Evolutionary conservation across 495 filamentous ascomycete species (phyloP), one percentile per base, ranked within the genome.

Genomic region (Venustampulla echinocandica): DNA sequence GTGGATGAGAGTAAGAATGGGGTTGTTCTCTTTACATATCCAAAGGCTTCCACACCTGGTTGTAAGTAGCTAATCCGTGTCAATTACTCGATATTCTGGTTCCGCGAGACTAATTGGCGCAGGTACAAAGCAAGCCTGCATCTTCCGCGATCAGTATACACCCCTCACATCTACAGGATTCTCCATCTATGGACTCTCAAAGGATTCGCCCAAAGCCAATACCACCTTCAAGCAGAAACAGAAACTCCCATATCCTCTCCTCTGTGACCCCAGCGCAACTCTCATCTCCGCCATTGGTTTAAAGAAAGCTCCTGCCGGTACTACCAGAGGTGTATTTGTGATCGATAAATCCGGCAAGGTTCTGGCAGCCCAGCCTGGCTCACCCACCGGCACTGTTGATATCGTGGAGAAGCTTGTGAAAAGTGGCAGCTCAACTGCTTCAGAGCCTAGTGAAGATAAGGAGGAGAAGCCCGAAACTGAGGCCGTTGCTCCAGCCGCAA

Each of bases 1-100:
- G 77, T 96, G 13, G 83, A 86, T 33, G 74, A 81, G 52, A 90
- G 88, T 70, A 81, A 87, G 66, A 71, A 73, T 40, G 90, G 92
- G 17, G 84, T 97, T 18, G 85, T 94, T 13, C 63, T 98, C 23
- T 97, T 98, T 63, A 95, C 88, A 25, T 98, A 96, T 61, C 92
- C 92, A 23, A 94, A 84, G 70, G 92, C 92, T 48, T 90, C 84
- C 10, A 98, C 92, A 21, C 85, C 85, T 21, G 92, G 93, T 46
- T 98, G 92, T 95, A 81, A 77, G 87, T 77, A 45, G 44, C 23
- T 46, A 47, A 40, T 1, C 22, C 14, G 10, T 17, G 17, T 18
- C 18, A 13, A 35, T 6, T 33, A 17, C n/a, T 13, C 10, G 10
- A 18, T 9, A 25, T 13, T 6, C 9, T 38, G 17, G 22, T 27